Percentiles rank a stretch among this genome's conserved stretches.
These are phyloP conservation scores for Fibroporia radiculosa DNA, from an alignment of 768 basidiomycete species.

Conservation along the genomic window DNA sequence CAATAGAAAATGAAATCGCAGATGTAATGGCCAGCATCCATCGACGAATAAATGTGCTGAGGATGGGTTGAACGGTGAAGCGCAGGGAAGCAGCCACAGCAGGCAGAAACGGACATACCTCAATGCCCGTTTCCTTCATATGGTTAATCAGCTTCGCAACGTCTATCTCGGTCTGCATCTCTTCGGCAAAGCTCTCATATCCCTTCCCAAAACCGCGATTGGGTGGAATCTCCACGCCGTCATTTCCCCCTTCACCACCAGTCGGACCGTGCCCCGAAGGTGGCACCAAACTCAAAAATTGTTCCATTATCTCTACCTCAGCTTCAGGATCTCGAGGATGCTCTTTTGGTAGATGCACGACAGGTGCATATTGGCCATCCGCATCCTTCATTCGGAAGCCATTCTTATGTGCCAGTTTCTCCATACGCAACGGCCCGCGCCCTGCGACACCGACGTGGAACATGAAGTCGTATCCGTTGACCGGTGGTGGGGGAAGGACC, in stretches of 20 bases:
- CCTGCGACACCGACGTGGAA: slow-evolving; percentile 66
- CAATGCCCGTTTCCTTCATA: slow-evolving; percentile 42
- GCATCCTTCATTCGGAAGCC: slow-evolving; percentile 67
- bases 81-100: not conserved
- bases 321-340: slow-evolving; percentile 31
- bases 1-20: slow-evolving; percentile 76
- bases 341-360: slow-evolving; percentile 25
- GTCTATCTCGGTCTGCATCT: slow-evolving; percentile 53
- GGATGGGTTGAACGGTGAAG: slow-evolving; percentile 1
- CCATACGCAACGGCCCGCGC: slow-evolving; percentile 55
- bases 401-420: slow-evolving; percentile 54
- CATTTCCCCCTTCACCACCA: slow-evolving; percentile 6
- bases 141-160: slow-evolving; percentile 50
- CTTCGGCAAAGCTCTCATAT: slow-evolving; percentile 50
- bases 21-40: slow-evolving; percentile 71
- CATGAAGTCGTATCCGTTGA: slow-evolving; percentile 57
- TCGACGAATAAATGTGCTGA: slow-evolving; percentile 63
- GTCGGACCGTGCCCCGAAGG: slow-evolving; percentile 2
- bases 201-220: slow-evolving; percentile 26
- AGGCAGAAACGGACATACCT: slow-evolving; percentile 24
- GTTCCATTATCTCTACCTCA: slow-evolving; percentile 27
- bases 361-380: slow-evolving; percentile 46
- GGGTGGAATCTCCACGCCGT: slow-evolving; percentile 12
- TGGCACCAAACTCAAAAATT: slow-evolving; percentile 32
- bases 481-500: slow-evolving; percentile 33